Evolutionary conservation across 2,329 filamentous ascomycete species (phyloP).

Genomic region (Exophiala xenobiotica): DNA sequence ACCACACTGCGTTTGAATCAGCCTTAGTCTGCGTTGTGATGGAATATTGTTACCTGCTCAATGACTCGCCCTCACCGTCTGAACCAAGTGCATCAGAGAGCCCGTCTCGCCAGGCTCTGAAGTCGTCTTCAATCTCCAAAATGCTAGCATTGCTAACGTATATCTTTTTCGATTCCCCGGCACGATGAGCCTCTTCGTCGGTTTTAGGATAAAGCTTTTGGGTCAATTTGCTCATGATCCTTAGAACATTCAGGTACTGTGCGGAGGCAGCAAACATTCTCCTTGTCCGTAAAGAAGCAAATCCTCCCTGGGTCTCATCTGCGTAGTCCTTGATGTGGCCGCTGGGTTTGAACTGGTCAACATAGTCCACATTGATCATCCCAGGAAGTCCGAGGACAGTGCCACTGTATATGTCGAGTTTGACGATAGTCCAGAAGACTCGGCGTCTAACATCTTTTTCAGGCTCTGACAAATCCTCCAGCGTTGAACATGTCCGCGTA

Average conservation of each 20-base stretch:
- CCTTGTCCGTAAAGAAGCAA: slow-evolving; percentile 8
- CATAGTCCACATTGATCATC: slow-evolving; percentile 23
- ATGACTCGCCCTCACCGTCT: background rate
- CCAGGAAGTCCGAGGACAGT: slow-evolving; percentile 20
- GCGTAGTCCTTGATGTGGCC: slow-evolving; percentile 12
- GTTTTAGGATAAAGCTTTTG: slow-evolving; percentile 22
- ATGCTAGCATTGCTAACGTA: slow-evolving; percentile 17
- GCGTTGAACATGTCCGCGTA: slow-evolving; percentile 11
- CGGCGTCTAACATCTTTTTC: slow-evolving; percentile 13
- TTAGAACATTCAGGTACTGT: slow-evolving; percentile 21
- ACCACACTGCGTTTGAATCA: slow-evolving; percentile 11
- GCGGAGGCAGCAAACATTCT: slow-evolving; percentile 21
- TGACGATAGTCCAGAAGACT: slow-evolving; percentile 25
- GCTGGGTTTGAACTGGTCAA: slow-evolving; percentile 19
- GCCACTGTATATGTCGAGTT: slow-evolving; percentile 26
- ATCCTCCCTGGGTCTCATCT: slow-evolving; percentile 7
- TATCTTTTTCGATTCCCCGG: slow-evolving; percentile 10
- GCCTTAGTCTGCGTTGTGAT: background rate
- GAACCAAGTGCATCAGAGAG: slow-evolving; percentile 10
- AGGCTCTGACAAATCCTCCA: slow-evolving; percentile 8
- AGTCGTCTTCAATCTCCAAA: slow-evolving; percentile 20
- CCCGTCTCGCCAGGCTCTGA: slow-evolving; percentile 19
- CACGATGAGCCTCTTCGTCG: slow-evolving; percentile 11
- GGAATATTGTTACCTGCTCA: slow-evolving; percentile 13
- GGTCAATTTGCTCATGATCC: slow-evolving; percentile 20